Base-by-base conservation (phyloP, 805 yeast species). In the Ogataea paradorogensis region DNA sequence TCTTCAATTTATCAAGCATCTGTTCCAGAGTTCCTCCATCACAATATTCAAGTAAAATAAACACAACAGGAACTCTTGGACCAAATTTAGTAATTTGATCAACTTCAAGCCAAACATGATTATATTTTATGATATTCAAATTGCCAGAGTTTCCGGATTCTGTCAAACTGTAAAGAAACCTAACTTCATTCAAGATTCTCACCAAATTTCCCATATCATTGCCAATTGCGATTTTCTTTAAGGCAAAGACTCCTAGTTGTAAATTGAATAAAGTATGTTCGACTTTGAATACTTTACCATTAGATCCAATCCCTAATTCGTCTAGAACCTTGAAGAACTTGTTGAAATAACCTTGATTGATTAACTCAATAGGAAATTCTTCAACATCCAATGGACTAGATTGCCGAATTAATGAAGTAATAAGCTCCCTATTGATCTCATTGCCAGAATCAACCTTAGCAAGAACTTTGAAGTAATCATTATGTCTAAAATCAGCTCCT, bases 51-150 rank as follows among this genome's bases (percentile, higher is more conserved):
- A 85, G 91, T 10, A 89, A 65, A 8, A 89, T 84, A 52, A 78
- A 89, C 5, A 89, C 87, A 34, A 69, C 66, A 28, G 83, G 70
- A 40, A 82, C 65, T 51, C 70, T 59, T 25, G 82, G 78, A 36
- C 80, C 80, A 57, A 78, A 78, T 8, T 63, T 66, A 32, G 73
- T 66, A 21, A 73, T 56, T 14, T 66, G 59, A 28, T 74, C 84
- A 53, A 82, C 69, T 55, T 89, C 96, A 23, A 89, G 60, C 96
- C 96, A 89, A 18, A 88, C 96, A 61, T 89, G 96, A 55, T 89
- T 88, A 56, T 89, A 89, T 15, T 84, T 76, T 20, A 89, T 86
- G 50, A 89, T 70, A 58, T 88, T 84, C 60, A 26, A 69, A 65
- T 39, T 62, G 42, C 48, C 61, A 22, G 48, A 50, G 9, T 48